Conservation (phyloP, 371 early-diverging fungal genomes). For the Dinochytrium kinnereticum region DNA sequence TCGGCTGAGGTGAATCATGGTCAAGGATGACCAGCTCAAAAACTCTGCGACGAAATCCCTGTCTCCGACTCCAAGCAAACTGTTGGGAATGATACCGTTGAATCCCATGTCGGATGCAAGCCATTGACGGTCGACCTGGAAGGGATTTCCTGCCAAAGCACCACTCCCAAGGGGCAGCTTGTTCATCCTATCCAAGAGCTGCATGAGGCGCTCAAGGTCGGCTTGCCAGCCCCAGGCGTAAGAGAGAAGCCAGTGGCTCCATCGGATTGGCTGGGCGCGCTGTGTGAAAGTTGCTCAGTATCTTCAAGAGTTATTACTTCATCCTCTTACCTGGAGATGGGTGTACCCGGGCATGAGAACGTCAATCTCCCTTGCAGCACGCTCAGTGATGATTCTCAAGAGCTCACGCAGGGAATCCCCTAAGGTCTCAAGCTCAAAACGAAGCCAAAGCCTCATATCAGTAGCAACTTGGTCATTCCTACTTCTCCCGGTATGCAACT, state of each 20-base stretch:
- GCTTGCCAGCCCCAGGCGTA: conserved; percentile 90
- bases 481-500: conserved; percentile 95
- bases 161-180: conserved; percentile 90
- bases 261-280: conserved; percentile 97
- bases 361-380: conserved; percentile 88
- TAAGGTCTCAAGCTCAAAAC: conserved; percentile 74
- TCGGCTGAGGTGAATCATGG: conserved; percentile 91
- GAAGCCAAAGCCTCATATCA: conserved; percentile 94
- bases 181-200: conserved; percentile 80
- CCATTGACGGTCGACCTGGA: conserved; percentile 88
- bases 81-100: conserved; percentile 81
- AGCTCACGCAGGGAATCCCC: conserved; percentile 72
- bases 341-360: conserved; percentile 97
- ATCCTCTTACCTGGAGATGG: conserved; percentile 77
- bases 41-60: conserved; percentile 97
- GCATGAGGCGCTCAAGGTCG: conserved; percentile 83
- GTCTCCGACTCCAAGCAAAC: conserved; percentile 88
- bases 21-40: conserved; percentile 86
- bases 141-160: conserved; percentile 97
- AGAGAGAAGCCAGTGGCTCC: conserved; percentile 88
- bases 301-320: not conserved
- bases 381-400: conserved; percentile 70
- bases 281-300: conserved; percentile 29
- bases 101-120: conserved; percentile 90
- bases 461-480: conserved; percentile 98